These are phyloP conservation scores for Mentha longifolia DNA, from an alignment of 257 asterid genomes.

Conservation along the genomic window DNA sequence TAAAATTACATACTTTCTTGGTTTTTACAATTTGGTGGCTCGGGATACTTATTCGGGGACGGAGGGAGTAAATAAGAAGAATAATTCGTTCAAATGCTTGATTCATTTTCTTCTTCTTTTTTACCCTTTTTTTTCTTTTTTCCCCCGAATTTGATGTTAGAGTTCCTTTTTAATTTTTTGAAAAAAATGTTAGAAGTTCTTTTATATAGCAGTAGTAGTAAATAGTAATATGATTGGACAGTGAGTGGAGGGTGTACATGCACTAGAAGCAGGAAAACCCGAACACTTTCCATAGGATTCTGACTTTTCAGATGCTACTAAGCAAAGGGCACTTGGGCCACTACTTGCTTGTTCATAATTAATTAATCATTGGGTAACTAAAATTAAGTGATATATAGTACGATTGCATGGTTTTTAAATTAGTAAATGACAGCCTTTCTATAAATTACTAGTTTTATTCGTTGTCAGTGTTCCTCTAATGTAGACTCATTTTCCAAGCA, in stretches of 20 bases:
- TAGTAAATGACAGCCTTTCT: neutral
- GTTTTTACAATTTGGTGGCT: no score
- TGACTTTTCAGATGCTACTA: constrained; percentile 34
- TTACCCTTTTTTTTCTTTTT: no score
- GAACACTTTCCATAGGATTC: constrained; percentile 40
- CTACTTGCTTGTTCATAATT: constrained; percentile 37
- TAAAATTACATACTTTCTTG: no score
- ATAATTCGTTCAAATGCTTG: no score
- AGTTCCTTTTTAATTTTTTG: no score
- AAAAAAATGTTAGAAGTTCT: no score
- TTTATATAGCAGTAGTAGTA: no score
- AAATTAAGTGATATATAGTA: constrained; percentile 19
- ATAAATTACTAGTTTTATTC: neutral
- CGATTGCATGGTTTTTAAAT: neutral
- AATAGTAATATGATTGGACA: no score
- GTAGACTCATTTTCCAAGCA: neutral
- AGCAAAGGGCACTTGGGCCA: constrained; percentile 10
- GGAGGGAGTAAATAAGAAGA: no score
- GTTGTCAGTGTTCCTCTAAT: constrained; percentile 28
- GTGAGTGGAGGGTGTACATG: constrained; percentile 27
- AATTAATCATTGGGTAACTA: constrained; percentile 45
- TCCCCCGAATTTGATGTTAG: no score
- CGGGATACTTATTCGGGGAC: no score
- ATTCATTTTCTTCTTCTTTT: no score
- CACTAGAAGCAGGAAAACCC: constrained; percentile 12